Evolutionary conservation across 768 basidiomycete species (phyloP).

Genomic region (Chalciporus chontae): DNA sequence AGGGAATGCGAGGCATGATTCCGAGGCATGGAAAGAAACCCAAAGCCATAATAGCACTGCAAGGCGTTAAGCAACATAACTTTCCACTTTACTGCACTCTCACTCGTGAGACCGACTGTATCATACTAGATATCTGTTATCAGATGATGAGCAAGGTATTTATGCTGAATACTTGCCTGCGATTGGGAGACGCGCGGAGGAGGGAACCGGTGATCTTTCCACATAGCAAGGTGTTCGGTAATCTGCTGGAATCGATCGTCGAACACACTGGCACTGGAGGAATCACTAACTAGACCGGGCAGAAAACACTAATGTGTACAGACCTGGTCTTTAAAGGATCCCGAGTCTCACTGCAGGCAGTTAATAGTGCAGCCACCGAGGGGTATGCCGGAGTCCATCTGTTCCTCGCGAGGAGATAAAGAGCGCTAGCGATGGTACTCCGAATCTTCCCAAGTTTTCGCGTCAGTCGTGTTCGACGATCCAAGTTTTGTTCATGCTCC

Average conservation of each 20-base stretch:
- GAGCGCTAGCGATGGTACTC: constrained; percentile 60
- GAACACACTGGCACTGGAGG: constrained; percentile 50
- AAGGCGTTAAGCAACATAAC: constrained; percentile 14
- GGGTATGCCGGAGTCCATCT: constrained; percentile 70
- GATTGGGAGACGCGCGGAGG: constrained; percentile 87
- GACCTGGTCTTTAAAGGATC: constrained; percentile 68
- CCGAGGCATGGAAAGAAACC: constrained; percentile 69
- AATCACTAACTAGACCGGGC: constrained; percentile 1
- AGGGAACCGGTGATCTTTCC: constrained; percentile 74
- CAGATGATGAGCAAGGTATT: constrained; percentile 4
- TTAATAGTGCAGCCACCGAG: constrained; percentile 49
- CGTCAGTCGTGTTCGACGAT: constrained; percentile 1
- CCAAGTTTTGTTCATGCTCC: constrained; percentile 1
- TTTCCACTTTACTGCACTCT: constrained; percentile 22
- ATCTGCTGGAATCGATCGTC: constrained; percentile 55
- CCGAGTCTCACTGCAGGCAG: constrained; percentile 44
- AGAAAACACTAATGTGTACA: constrained; percentile 2
- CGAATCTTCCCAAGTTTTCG: constrained; percentile 49
- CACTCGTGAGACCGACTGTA: constrained; percentile 83
- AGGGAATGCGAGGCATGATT: constrained; percentile 73
- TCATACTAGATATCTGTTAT: constrained; percentile 58
- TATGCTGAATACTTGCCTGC: constrained; percentile 38
- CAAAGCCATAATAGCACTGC: constrained; percentile 79
- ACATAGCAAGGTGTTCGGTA: constrained; percentile 54
- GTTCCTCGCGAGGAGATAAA: constrained; percentile 53